Evolutionary conservation across 306 rosid species (phyloP).

Genomic region (Prunus mume): DNA sequence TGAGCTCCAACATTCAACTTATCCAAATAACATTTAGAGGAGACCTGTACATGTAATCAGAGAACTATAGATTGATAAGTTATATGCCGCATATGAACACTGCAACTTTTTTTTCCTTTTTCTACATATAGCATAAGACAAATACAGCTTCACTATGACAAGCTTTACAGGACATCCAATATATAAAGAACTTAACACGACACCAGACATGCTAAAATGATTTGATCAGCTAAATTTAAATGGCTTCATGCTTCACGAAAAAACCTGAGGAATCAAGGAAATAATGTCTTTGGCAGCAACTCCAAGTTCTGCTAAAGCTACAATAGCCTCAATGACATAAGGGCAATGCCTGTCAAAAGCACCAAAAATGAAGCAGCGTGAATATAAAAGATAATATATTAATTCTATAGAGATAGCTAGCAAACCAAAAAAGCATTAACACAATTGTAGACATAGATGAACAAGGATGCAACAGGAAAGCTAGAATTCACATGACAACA

Average conservation of each 20-base stretch:
- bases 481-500: neutral
- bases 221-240: constrained; percentile 8
- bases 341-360: constrained; percentile 76
- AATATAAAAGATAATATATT: constrained; percentile 13
- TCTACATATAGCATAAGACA: neutral
- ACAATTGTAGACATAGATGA: neutral
- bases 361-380: constrained; percentile 17
- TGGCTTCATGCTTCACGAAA: constrained; percentile 22
- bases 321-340: constrained; percentile 72
- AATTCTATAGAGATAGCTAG: neutral
- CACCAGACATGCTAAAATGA: neutral
- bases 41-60: neutral
- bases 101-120: neutral
- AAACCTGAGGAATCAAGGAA: constrained; percentile 93
- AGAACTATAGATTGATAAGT: neutral
- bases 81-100: neutral
- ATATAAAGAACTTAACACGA: neutral
- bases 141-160: neutral
- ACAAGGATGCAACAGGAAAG: neutral
- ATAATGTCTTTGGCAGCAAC: constrained; percentile 74
- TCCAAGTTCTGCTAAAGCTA: constrained; percentile 87
- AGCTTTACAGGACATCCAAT: neutral
- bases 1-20: neutral
- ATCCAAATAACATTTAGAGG: neutral
- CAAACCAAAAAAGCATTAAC: neutral